Evolutionary conservation across 805 yeast genomes (phyloP).

Genomic region (Cyberlindnera misumaiensis): DNA sequence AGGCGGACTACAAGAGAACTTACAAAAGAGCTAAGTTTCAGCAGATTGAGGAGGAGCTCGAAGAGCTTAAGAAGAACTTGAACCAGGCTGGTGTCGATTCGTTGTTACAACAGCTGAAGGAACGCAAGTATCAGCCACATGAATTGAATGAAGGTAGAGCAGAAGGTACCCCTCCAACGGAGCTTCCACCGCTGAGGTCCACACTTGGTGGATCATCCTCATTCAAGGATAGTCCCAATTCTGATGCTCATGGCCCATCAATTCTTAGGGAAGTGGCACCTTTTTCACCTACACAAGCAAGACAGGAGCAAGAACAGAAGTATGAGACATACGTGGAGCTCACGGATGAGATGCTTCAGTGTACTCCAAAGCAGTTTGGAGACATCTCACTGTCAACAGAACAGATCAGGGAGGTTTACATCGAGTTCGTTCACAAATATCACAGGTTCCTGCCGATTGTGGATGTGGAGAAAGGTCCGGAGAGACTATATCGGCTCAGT

Average conservation of each 20-base stretch:
- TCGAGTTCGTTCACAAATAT: constrained; percentile 68
- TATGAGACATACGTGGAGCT: constrained; percentile 16
- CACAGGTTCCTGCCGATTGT: constrained; percentile 87
- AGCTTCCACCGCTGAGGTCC: background rate
- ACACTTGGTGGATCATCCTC: background rate
- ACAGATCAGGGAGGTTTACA: constrained; percentile 54
- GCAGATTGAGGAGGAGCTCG: constrained; percentile 75
- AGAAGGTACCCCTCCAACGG: background rate
- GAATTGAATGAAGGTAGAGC: constrained; percentile 10
- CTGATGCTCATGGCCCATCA: constrained; percentile 16
- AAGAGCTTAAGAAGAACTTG: constrained; percentile 55
- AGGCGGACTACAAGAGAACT: constrained; percentile 81
- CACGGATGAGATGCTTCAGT: constrained; percentile 34
- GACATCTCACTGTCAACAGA: constrained; percentile 54
- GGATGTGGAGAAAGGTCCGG: constrained; percentile 77
- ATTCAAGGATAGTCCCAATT: background rate
- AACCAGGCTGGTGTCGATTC: constrained; percentile 23
- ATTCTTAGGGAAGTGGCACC: constrained; percentile 19
- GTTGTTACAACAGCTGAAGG: constrained; percentile 16
- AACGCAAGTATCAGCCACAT: constrained; percentile 13
- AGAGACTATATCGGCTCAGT: constrained; percentile 66
- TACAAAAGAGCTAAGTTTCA: constrained; percentile 80
- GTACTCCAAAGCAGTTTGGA: constrained; percentile 68
- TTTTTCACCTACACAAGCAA: constrained; percentile 6
- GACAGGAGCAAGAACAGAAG: constrained; percentile 6